phyloP scores from a whole-genome alignment of 129 eudicot genomes.

The Artemisia argyi region DNA sequence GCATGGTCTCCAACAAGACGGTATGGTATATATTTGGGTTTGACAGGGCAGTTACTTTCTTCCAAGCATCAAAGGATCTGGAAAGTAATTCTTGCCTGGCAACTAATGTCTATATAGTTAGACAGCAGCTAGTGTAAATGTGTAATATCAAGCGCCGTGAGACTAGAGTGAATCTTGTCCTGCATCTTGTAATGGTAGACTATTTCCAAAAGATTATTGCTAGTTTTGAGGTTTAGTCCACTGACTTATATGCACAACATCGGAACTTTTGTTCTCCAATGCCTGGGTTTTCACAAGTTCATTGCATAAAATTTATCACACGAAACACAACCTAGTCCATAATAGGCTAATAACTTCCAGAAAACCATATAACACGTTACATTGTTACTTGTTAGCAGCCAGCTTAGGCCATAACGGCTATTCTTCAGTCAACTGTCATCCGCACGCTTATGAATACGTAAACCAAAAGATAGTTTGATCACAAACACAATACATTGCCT shows the following conservation, averaged over 20 bases:
- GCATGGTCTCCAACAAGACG: no score
- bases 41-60: no score
- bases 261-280: neutral
- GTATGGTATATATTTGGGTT: no score
- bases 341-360: neutral
- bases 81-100: neutral
- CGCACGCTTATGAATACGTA: no score
- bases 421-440: no score
- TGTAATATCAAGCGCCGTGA: neutral
- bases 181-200: neutral
- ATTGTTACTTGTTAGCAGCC: neutral
- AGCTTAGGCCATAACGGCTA: neutral
- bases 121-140: neutral
- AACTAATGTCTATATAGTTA: neutral
- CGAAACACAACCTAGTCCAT: neutral
- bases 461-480: no score
- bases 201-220: neutral
- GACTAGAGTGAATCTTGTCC: neutral
- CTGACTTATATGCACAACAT: neutral
- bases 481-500: no score
- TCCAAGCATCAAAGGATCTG: no score
- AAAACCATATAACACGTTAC: neutral
- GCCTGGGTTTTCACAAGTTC: neutral
- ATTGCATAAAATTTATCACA: neutral
- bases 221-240: neutral